Percentiles rank a stretch among this genome's conserved stretches.
phyloP scores from a whole-genome alignment of 1,284 basidiomycete species.

The Apiotrichum laibachii region DNA sequence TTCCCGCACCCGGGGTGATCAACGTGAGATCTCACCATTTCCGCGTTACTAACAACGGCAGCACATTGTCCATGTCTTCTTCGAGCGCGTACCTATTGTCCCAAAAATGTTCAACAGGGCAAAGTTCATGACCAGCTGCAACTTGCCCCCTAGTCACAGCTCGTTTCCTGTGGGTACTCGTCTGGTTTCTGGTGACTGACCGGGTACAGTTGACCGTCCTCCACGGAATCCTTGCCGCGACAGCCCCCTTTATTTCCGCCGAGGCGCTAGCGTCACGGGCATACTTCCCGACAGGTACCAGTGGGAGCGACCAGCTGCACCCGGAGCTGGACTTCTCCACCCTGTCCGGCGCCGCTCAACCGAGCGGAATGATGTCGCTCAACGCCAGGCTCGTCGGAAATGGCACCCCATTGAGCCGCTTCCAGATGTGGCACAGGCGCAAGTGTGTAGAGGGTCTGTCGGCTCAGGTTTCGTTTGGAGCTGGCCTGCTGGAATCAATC shows the following conservation, averaged over 20 bases:
- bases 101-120: conserved; percentile 41
- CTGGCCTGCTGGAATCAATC: background rate
- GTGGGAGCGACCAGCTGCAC: conserved; percentile 25
- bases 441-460: conserved; percentile 32
- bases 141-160: conserved; percentile 32
- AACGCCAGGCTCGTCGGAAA: conserved; percentile 1
- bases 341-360: conserved; percentile 7
- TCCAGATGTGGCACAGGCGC: conserved; percentile 45
- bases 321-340: conserved; percentile 30
- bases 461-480: background rate
- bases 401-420: conserved; percentile 30
- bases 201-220: conserved; percentile 17
- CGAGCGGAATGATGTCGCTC: background rate
- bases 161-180: conserved; percentile 39
- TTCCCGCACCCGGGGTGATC: conserved; percentile 35
- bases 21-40: conserved; percentile 9
- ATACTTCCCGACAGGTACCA: conserved; percentile 42
- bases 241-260: conserved; percentile 34
- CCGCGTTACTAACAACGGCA: background rate
- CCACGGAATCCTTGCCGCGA: conserved; percentile 40
- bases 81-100: conserved; percentile 37
- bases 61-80: conserved; percentile 40
- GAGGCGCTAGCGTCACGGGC: conserved; percentile 27
- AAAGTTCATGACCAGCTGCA: conserved; percentile 29
- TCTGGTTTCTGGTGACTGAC: background rate